A percentile compares a stretch with the other conserved stretches of the same genome.
Evolutionary conservation across 192 early-diverging fungal genomes (phyloP).

Genomic region (Umbelopsis isabellina): DNA sequence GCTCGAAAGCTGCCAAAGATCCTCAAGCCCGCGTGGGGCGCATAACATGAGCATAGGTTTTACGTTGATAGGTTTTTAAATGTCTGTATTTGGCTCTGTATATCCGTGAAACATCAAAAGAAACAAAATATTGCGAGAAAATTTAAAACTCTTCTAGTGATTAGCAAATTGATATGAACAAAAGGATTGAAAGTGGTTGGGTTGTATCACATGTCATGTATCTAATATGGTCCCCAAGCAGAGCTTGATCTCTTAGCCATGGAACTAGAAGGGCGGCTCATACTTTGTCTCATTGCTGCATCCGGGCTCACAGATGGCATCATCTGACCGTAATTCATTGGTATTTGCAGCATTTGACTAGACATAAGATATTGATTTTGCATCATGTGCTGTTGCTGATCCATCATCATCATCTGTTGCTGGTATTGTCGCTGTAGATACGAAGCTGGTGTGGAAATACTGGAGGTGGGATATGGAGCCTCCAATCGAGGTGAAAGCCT

Average conservation of each 20-base stretch:
- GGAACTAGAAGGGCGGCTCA: background rate
- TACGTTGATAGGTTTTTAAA: background rate
- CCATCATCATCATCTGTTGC: constrained; percentile 16
- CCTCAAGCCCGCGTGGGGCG: too few species aligned
- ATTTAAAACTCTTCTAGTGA: too few species aligned
- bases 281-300: background rate
- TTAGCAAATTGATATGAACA: background rate
- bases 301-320: background rate
- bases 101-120: background rate
- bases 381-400: constrained; percentile 14
- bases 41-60: background rate
- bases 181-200: background rate
- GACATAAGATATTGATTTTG: constrained; percentile 1
- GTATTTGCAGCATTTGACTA: constrained; percentile 3
- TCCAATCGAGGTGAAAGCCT: constrained; percentile 1
- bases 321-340: constrained; percentile 11
- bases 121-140: background rate
- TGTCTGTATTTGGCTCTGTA: background rate
- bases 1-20: too few species aligned
- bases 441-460: constrained; percentile 9
- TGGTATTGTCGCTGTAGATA: constrained; percentile 12
- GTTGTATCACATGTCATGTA: background rate
- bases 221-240: constrained; percentile 12
- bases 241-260: constrained; percentile 5
- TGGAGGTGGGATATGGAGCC: constrained; percentile 16